Percentiles rank a stretch among this genome's conserved stretches.
Conservation (phyloP, 2,329 filamentous ascomycete species). For the Colletotrichum cuscutae region DNA sequence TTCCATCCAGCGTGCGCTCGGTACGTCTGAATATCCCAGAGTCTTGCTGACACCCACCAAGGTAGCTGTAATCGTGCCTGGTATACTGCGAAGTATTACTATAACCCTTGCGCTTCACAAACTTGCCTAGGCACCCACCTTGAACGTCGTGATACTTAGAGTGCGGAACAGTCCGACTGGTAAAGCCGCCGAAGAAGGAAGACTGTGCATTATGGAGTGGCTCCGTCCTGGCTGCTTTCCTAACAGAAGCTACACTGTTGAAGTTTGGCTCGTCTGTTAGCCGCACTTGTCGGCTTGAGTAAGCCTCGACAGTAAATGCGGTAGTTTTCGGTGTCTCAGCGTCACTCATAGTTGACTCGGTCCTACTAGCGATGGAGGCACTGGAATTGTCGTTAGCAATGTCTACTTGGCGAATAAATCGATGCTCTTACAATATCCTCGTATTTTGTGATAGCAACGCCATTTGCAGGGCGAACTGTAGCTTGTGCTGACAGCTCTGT, state of each 20-base stretch:
- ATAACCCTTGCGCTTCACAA: not conserved
- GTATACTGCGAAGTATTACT: not conserved
- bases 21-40: slow-evolving; percentile 4
- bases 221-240: not conserved
- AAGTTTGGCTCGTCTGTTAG: too few relatives aligned
- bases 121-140: not conserved
- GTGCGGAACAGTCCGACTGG: not conserved
- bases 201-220: not conserved
- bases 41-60: not conserved
- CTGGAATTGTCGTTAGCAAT: not conserved
- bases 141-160: not conserved
- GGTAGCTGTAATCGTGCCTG: slow-evolving; percentile 8
- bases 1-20: not conserved
- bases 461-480: slow-evolving; percentile 1
- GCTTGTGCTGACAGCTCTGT: not conserved
- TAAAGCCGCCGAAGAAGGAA: slow-evolving; percentile 13
- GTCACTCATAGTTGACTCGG: too few relatives aligned
- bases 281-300: not conserved
- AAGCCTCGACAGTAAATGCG: too few relatives aligned
- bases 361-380: not conserved
- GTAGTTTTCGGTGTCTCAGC: fast-evolving
- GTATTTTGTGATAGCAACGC: not conserved
- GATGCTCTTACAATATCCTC: not conserved
- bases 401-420: not conserved
- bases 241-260: not conserved